Conservation (phyloP, 352 stramenopile species). For the Globisporangium yorkense region DNA sequence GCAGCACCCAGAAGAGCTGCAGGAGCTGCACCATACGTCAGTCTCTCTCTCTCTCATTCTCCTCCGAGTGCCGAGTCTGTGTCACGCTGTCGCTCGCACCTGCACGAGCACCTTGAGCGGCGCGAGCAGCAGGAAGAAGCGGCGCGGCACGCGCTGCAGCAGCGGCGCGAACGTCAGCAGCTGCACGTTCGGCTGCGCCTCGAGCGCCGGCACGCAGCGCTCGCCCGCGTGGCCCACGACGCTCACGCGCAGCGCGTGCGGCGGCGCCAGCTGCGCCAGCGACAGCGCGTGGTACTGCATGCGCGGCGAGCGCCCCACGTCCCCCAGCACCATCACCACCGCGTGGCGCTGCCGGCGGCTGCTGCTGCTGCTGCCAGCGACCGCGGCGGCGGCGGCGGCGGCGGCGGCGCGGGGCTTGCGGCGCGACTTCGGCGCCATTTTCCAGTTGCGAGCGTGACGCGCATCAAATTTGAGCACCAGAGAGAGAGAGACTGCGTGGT, state of each 20-base stretch:
- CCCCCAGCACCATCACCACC: conserved; percentile 92
- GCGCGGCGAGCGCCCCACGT: conserved; percentile 95
- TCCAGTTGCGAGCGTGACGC: not conserved
- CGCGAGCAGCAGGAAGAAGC: conserved; percentile 73
- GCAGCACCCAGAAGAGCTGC: conserved; percentile 78
- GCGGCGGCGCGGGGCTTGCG: conserved; percentile 2
- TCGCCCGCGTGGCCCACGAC: conserved; percentile 94
- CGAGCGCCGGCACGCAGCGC: conserved; percentile 72
- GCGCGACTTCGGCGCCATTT: conserved; percentile 5
- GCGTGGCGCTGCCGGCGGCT: conserved; percentile 35
- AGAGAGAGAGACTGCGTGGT: no score
- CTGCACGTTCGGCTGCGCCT: conserved; percentile 50
- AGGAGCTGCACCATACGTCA: conserved; percentile 35
- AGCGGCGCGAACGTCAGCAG: conserved; percentile 74
- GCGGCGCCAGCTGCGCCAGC: conserved; percentile 72
- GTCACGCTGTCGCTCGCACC: conserved; percentile 8
- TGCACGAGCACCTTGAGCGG: conserved; percentile 81
- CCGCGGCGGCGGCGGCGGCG: not conserved
- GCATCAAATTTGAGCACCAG: not conserved
- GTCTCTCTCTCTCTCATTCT: not conserved
- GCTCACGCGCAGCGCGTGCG: conserved; percentile 52
- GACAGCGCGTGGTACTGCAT: conserved; percentile 99
- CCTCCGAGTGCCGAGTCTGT: not conserved
- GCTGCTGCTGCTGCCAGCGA: not conserved
- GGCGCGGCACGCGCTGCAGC: conserved; percentile 53